These are phyloP conservation scores for Sporothrix inflata DNA, from an alignment of 2,329 filamentous ascomycete species.

Conservation along the genomic window DNA sequence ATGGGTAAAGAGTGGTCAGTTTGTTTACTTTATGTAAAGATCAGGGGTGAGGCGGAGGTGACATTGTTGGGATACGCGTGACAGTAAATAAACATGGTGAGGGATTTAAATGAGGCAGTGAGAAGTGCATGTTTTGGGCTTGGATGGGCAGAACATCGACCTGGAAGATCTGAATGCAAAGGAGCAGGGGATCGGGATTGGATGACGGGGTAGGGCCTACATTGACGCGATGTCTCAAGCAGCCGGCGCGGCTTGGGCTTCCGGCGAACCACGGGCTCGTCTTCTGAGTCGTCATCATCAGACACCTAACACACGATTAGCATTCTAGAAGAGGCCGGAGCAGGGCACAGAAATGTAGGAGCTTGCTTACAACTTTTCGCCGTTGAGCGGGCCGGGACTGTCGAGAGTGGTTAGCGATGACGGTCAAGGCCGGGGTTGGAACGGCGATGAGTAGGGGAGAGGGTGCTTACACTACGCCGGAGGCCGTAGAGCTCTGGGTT, in stretches of 20 bases:
- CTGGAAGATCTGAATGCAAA: background rate
- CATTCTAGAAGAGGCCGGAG: background rate
- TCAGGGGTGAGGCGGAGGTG: background rate
- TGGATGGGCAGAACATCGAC: background rate
- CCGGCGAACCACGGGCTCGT: slow-evolving; percentile 61
- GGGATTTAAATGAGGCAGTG: background rate
- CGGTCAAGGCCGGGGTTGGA: background rate
- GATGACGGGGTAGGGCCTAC: slow-evolving; percentile 23
- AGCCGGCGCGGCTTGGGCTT: slow-evolving; percentile 70
- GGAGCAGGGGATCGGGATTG: background rate
- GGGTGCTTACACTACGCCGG: slow-evolving; percentile 76
- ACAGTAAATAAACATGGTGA: too few species aligned
- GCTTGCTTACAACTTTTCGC: slow-evolving; percentile 60
- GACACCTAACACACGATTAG: slow-evolving; percentile 30
- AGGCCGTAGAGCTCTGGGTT: slow-evolving; percentile 96
- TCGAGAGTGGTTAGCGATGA: slow-evolving; percentile 40
- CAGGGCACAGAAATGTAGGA: background rate
- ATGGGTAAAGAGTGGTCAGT: background rate
- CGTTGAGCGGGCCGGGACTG: slow-evolving; percentile 62
- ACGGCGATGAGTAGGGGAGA: slow-evolving; percentile 27
- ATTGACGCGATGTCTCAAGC: slow-evolving; percentile 33
- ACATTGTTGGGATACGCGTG: background rate
- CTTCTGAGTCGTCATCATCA: slow-evolving; percentile 52
- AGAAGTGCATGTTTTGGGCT: background rate
- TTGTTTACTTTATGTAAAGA: background rate